Base-by-base conservation (phyloP, 352 stramenopile genomes). In the Phytophthora pinifolia region DNA sequence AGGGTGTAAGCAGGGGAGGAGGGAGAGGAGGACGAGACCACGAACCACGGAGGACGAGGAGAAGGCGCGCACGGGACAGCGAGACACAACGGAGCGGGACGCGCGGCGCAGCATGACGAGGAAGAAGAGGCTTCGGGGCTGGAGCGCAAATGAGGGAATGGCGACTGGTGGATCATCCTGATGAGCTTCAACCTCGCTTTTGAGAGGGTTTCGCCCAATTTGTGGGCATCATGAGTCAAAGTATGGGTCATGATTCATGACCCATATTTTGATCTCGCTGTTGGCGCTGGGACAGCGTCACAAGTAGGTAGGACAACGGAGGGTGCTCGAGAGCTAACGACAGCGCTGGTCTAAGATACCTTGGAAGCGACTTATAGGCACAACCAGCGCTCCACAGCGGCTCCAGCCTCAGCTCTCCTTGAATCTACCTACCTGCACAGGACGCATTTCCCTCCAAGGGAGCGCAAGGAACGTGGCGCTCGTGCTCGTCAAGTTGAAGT, bases 41-140 rank as follows among this genome's bases (percentile, higher is more conserved):
- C 63, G 54, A 35, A 76, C 63, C 37, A 74, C 70, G 10, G 57
- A 62, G 7, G 74, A 72, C 10, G 71, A 69, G 13, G 74, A 81
- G 57, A 85, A 85, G 39, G 67, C 65, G 56, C 74, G 74, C 20
- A 36, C 36, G 29, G 59, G 51, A 51, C 64, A 65, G 15, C 41
- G 31, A 39, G 35, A 31, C 34, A 63, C 27, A 15, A 56, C 20
- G 33, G 63, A 65, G 50, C 54, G 62, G 20, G 54, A 59, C 9
- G 62, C 48, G 42, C 57, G 64, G 56, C 59, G 59, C 33, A 69
- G 53, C 70, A 79, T 74, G 20, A 9, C 6, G 31, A 14, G 18
- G 14, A 25, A 32, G 36, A 42, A 39, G 17, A 18, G 42, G 29
- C 9, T 48, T 20, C 14, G 41, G 13, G 30, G 38, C 4, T 17